These are phyloP conservation scores for Leccinum rimulosum DNA, from an alignment of 768 basidiomycete genomes.

Conservation along the genomic window DNA sequence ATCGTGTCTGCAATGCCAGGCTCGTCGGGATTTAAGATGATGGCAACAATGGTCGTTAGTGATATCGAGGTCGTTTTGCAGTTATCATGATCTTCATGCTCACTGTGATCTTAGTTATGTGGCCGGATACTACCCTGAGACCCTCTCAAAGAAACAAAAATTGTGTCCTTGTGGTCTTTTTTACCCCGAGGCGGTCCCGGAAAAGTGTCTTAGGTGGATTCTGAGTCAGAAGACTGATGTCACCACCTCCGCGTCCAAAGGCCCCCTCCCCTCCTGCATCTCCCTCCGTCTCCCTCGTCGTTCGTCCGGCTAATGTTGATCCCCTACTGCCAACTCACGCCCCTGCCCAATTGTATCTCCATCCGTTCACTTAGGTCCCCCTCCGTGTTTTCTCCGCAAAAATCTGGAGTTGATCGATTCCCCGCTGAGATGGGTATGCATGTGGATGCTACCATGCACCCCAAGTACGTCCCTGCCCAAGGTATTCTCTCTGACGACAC, in stretches of 20 bases:
- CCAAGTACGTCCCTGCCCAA: no score
- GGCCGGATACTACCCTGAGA: no score
- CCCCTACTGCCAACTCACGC: no score
- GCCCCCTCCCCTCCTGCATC: slow-evolving; percentile 16
- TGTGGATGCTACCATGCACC: neutral
- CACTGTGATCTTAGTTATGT: no score
- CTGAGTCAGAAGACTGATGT: slow-evolving; percentile 19
- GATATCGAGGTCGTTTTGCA: no score
- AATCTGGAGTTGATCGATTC: slow-evolving; percentile 31
- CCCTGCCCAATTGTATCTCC: slow-evolving; percentile 23
- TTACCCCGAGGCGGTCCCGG: slow-evolving; percentile 18
- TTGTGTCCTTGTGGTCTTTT: slow-evolving; percentile 8
- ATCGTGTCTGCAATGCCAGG: no score
- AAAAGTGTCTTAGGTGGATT: slow-evolving; percentile 19
- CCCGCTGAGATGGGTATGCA: slow-evolving; percentile 5
- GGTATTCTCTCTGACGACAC: no score
- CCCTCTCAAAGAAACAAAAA: no score
- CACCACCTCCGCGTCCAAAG: slow-evolving; percentile 19
- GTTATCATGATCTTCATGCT: no score
- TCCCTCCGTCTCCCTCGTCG: slow-evolving; percentile 12
- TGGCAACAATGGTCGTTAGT: no score
- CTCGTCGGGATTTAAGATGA: no score
- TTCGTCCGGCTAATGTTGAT: neutral
- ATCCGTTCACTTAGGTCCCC: slow-evolving; percentile 20
- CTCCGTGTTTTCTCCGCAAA: slow-evolving; percentile 17